A percentile compares a stretch with the other conserved stretches of the same genome.
Conservation (phyloP, 139 green algal species). For the Picochlorum sp. region DNA sequence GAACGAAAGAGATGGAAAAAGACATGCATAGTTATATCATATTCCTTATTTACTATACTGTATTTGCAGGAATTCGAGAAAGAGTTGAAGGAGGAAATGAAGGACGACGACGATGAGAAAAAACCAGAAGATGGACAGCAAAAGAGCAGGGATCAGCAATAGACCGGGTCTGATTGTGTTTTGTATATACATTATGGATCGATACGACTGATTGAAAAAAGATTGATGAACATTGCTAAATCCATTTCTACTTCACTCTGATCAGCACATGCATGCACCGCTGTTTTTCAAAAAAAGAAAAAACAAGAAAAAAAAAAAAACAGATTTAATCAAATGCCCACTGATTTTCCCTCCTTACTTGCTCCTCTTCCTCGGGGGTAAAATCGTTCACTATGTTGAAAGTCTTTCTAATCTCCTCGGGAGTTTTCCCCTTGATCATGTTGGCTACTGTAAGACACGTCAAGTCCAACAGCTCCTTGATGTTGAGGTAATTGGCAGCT, state of each 20-base stretch:
- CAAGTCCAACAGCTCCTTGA: slow-evolving; percentile 94
- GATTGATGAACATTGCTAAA: background rate
- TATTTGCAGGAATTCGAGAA: slow-evolving; percentile 33
- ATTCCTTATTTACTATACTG: background rate
- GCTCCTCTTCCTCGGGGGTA: slow-evolving; percentile 80
- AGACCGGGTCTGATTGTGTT: background rate
- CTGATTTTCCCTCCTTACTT: slow-evolving; percentile 66
- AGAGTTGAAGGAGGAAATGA: slow-evolving; percentile 10
- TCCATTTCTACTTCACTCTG: background rate
- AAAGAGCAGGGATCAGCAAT: background rate
- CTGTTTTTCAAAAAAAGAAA: slow-evolving; percentile 1
- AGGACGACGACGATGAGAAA: background rate
- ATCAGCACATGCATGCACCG: background rate
- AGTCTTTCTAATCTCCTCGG: slow-evolving; percentile 90
- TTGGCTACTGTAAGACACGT: slow-evolving; percentile 95
- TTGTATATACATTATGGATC: background rate
- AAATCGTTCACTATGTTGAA: slow-evolving; percentile 99
- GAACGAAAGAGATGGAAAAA: background rate
- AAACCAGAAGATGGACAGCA: background rate
- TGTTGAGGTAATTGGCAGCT: slow-evolving; percentile 99
- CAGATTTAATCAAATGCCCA: slow-evolving; percentile 39
- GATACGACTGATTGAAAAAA: background rate
- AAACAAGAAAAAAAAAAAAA: background rate
- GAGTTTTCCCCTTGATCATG: slow-evolving; percentile 94
- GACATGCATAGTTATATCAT: too few species aligned